Evolutionary conservation across 2,329 filamentous ascomycete species (phyloP).

Genomic region (Arthrinium puccinioides): DNA sequence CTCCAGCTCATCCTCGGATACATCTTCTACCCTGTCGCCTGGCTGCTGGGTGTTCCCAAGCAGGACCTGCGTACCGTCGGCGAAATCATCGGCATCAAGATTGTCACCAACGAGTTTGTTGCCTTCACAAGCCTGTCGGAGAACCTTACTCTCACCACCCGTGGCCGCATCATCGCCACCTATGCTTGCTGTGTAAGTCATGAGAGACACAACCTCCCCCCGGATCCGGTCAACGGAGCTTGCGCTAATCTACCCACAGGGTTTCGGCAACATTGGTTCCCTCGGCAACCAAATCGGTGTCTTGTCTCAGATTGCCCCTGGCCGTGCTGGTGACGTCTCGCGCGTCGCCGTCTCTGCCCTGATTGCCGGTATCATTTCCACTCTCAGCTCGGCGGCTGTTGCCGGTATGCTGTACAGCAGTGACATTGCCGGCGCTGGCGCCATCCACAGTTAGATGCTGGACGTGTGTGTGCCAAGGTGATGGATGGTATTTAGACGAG

Average conservation of each 20-base stretch:
- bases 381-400: slow-evolving; percentile 69
- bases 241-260: slow-evolving; percentile 22
- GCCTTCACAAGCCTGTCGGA: slow-evolving; percentile 55
- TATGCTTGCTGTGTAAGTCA: slow-evolving; percentile 65
- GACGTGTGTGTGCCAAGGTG: no score
- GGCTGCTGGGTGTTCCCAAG: slow-evolving; percentile 61
- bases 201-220: slow-evolving; percentile 17
- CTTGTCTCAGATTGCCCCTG: slow-evolving; percentile 71
- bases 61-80: slow-evolving; percentile 64
- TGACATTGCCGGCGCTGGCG: no score
- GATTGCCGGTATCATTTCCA: slow-evolving; percentile 70
- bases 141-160: slow-evolving; percentile 52
- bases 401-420: slow-evolving; percentile 71
- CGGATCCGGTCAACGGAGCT: background rate
- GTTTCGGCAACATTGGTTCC: slow-evolving; percentile 80
- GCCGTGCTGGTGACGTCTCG: slow-evolving; percentile 67
- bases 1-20: slow-evolving; percentile 65
- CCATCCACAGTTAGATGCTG: no score
- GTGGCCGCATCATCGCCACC: slow-evolving; percentile 74
- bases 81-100: slow-evolving; percentile 75
- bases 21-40: slow-evolving; percentile 63
- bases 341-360: slow-evolving; percentile 70
- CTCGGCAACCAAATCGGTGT: slow-evolving; percentile 88
- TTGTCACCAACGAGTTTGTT: slow-evolving; percentile 53
- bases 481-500: no score